Evolutionary conservation across 352 stramenopile species (phyloP), one percentile per base, ranked within the genome.

Genomic region (Thalassiosira exigua): DNA sequence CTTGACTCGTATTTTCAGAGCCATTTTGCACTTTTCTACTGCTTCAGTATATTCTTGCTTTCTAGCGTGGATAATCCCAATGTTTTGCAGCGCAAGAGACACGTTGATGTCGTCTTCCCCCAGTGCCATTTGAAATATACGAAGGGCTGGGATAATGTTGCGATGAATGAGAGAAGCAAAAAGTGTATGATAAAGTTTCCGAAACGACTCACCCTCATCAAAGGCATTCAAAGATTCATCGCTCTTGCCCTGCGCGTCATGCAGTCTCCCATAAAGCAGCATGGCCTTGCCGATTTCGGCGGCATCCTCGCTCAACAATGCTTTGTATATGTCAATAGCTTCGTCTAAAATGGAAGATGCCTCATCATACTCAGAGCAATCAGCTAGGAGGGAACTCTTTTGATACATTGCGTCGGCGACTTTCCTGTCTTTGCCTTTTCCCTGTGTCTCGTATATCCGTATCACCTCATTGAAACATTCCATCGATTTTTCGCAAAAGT

Each of bases 251-350:
- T 69, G 61, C 14, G 33, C 44, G 52, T 84, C 53, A 69, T 85
- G 48, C 19, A 85, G 32, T 62, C 60, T 75, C 24, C 71, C 70
- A 14, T 70, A 65, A 36, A 76, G 46, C 29, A 82, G 42, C 39
- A 83, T 72, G 21, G 61, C 71, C 58, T 79, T 79, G 12, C 76
- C 81, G 56, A 77, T 69, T 59, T 72, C 53, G 58, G 65, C 42
- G 22, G 67, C 21, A 58, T 85, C 72, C 17, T 80, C 29, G 14
- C 69, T 64, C 22, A 83, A 29, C 30, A 52, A 57, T 57, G 50
- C 68, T 76, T 70, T 79, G 54, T 85, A 88, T 61, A 88, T 75
- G 17, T 73, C 56, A 19, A 88, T 62, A 14, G 81, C 81, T 59
- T 78, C 59, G 36, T 79, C 48, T 30, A 88, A 62, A 29, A 19